A percentile compares a stretch with the other conserved stretches of the same genome.
phyloP scores from a whole-genome alignment of 2,329 filamentous ascomycete genomes.

The Bipolaris gigantea region DNA sequence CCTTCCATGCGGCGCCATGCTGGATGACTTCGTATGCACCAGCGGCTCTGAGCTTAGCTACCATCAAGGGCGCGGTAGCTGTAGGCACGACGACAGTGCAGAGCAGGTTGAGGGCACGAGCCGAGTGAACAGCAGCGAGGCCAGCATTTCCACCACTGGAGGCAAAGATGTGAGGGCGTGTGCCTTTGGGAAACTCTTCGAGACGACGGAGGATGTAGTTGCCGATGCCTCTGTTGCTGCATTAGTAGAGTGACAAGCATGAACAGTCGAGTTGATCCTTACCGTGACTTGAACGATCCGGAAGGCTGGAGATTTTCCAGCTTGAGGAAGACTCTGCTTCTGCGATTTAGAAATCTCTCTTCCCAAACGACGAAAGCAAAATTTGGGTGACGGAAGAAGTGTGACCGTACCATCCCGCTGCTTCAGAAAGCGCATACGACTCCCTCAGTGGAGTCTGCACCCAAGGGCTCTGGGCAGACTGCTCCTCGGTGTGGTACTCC shows the following conservation, averaged over 20 bases:
- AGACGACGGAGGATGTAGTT: conserved; percentile 64
- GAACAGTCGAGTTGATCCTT: conserved; percentile 14
- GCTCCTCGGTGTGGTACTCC: conserved; percentile 22
- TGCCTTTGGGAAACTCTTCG: conserved; percentile 39
- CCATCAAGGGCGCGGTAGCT: conserved; percentile 68
- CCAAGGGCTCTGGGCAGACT: conserved; percentile 56
- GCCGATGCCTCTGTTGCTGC: conserved; percentile 60
- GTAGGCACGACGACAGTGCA: conserved; percentile 76
- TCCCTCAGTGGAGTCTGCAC: conserved; percentile 71
- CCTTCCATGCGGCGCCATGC: conserved; percentile 67
- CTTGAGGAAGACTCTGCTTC: conserved; percentile 78
- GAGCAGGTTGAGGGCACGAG: conserved; percentile 62
- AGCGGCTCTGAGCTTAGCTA: conserved; percentile 68
- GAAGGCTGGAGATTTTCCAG: conserved; percentile 83
- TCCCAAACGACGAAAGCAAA: conserved; percentile 7
- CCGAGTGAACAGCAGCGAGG: conserved; percentile 76
- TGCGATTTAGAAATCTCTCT: conserved; percentile 45
- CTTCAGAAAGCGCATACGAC: conserved; percentile 66
- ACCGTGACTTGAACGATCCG: conserved; percentile 78
- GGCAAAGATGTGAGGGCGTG: conserved; percentile 70
- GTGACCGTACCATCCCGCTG: conserved; percentile 68
- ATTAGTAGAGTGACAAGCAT: conserved; percentile 12
- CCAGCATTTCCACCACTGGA: conserved; percentile 84
- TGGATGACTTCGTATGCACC: conserved; percentile 70
- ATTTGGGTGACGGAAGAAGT: conserved; percentile 16